phyloP scores from a whole-genome alignment of 176 grass and related monocot genomes.

The Zoysia pacifica region DNA sequence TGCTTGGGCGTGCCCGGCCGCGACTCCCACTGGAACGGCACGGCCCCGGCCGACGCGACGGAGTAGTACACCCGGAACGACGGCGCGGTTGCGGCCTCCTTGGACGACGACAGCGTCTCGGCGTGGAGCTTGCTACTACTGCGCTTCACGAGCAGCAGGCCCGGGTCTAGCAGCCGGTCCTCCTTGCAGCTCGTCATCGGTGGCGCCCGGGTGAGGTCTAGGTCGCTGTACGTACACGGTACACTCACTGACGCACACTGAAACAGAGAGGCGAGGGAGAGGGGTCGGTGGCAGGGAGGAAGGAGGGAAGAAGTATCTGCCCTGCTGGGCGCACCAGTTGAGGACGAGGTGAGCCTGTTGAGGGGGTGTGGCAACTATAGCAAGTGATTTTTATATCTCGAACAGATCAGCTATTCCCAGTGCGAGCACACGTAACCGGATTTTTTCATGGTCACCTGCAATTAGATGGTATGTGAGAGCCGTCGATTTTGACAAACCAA shows the following conservation, averaged over 20 bases:
- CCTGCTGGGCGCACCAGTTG: not conserved
- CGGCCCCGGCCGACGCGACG: slow-evolving; percentile 46
- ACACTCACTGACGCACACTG: not conserved
- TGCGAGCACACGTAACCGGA: no score
- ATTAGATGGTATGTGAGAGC: no score
- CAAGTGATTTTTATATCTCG: no score
- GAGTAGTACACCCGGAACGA: slow-evolving; percentile 68
- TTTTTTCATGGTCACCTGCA: no score
- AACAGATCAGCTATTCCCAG: no score
- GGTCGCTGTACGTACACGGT: not conserved
- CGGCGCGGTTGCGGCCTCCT: slow-evolving; percentile 49
- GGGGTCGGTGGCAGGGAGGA: not conserved
- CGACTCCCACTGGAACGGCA: slow-evolving; percentile 62
- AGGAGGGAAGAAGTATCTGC: slow-evolving; percentile 40
- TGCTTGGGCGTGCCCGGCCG: slow-evolving; percentile 59
- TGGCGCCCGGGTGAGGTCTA: not conserved
- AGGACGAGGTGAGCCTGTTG: not conserved
- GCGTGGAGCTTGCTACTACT: slow-evolving; percentile 45
- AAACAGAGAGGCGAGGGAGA: not conserved
- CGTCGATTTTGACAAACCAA: no score
- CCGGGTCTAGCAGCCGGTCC: not conserved
- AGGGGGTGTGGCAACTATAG: not conserved
- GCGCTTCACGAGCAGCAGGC: not conserved
- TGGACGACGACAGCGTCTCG: slow-evolving; percentile 40
- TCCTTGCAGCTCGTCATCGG: slow-evolving; percentile 29